These are phyloP conservation scores for Thelephora aurantiotincta DNA, from an alignment of 768 basidiomycete genomes.

Conservation along the genomic window DNA sequence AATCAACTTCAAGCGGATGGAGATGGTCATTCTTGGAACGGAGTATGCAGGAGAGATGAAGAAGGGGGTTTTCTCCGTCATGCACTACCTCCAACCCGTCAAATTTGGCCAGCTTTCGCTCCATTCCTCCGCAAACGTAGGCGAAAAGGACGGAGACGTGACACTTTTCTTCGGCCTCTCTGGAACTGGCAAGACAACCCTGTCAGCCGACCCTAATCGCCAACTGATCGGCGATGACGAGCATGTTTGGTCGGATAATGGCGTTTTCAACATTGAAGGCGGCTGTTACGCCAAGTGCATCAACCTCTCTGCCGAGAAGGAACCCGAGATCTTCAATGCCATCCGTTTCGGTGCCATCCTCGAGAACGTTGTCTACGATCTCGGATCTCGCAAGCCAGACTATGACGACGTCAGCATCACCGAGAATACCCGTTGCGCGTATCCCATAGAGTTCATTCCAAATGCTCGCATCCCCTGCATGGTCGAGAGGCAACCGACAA, in stretches of 20 bases:
- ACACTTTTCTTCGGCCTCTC: slow-evolving; percentile 98
- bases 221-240: slow-evolving; percentile 97
- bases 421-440: slow-evolving; percentile 98
- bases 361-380: slow-evolving; percentile 98
- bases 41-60: slow-evolving; percentile 99
- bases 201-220: slow-evolving; percentile 91
- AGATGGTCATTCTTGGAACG: slow-evolving; percentile 99
- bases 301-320: slow-evolving; percentile 93
- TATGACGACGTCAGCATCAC: slow-evolving; percentile 96
- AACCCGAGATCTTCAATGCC: slow-evolving; percentile 94
- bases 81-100: slow-evolving; percentile 99
- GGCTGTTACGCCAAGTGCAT: slow-evolving; percentile 99
- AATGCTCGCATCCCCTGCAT: slow-evolving; percentile 91
- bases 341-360: slow-evolving; percentile 94
- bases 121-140: slow-evolving; percentile 96
- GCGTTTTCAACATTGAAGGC: slow-evolving; percentile 99
- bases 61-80: slow-evolving; percentile 99
- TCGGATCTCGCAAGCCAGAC: slow-evolving; percentile 66
- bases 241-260: slow-evolving; percentile 99
- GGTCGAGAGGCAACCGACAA: slow-evolving; percentile 77
- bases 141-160: slow-evolving; percentile 77
- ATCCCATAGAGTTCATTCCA: slow-evolving; percentile 95
- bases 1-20: slow-evolving; percentile 99
- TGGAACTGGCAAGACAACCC: slow-evolving; percentile 97
- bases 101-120: slow-evolving; percentile 96